Conservation (phyloP, 441 rosid species). For the Capsella rubella region DNA sequence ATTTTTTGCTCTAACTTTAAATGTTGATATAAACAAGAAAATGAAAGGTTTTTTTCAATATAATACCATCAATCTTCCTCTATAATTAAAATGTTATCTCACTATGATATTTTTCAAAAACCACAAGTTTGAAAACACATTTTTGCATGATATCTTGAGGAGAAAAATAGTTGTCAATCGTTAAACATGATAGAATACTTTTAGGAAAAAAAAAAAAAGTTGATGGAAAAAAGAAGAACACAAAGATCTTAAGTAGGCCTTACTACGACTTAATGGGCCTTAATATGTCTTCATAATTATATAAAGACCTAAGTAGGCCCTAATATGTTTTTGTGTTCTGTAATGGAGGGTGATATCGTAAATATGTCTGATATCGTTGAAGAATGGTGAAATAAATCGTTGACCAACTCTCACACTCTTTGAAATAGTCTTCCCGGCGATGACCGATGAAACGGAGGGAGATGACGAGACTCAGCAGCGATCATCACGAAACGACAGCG, state of each 20-base stretch:
- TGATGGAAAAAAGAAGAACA: neutral
- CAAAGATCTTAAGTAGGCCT: too few relatives aligned
- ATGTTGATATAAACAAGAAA: neutral
- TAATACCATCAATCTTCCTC: neutral
- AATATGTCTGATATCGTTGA: neutral
- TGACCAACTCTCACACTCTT: neutral
- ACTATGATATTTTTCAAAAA: neutral
- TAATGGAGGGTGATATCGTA: neutral
- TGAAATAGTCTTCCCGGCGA: slow-evolving; percentile 5
- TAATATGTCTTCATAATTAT: neutral
- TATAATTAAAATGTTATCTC: too few relatives aligned
- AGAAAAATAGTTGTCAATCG: neutral
- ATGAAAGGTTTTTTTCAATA: neutral
- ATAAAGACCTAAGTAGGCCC: neutral
- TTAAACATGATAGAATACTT: too few relatives aligned
- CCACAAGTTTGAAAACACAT: neutral
- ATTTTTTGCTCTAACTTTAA: neutral
- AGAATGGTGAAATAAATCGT: neutral
- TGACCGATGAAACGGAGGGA: slow-evolving; percentile 35
- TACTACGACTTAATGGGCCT: neutral
- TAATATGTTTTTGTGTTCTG: neutral
- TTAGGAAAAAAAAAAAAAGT: too few relatives aligned
- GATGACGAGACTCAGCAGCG: slow-evolving; percentile 30
- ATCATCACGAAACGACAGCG: slow-evolving; percentile 12
- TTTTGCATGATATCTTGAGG: neutral